Evolutionary conservation across 2,329 filamentous ascomycete species (phyloP), one percentile per base, ranked within the genome.

Genomic region (Phoma sp.): DNA sequence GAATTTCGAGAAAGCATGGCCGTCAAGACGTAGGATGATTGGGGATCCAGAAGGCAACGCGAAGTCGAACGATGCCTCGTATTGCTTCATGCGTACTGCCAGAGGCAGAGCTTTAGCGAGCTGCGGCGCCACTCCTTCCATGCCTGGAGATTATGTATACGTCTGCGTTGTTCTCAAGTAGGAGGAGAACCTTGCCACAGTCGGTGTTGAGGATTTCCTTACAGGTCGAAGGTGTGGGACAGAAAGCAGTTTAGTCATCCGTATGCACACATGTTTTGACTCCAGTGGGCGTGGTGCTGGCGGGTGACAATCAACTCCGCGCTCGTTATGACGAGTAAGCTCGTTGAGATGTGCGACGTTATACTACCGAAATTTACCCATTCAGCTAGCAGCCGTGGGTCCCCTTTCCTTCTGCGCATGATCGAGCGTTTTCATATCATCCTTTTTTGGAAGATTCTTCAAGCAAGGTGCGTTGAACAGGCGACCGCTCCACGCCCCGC

Each of bases 401-500:
- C 42, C 25, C n/a, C 40, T 48, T 25, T 44, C 51, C 29, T 30
- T 44, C 23, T 36, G 27, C 23, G 23, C 40, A 29, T 33, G 23
- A 6, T 40, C 40, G 10, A 44, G 25, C 2, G 24, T 3, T 14
- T 23, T 25, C 36, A 40, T 18, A 3, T 57, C 40, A 29, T 66
- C 58, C 30, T 61, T 65, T 43, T 70, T 69, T 3, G 65, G 65
- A 5, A 71, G 38, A 41, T 71, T 70, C 14, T 66, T 69, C 9
- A 86, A 62, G 67, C 83, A 85, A 7, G 83, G 83, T 6, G 83
- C 82, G 57, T 79, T 74, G 62, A 86, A 83, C 25, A 87, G 55
- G 18, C 78, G 69, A 1, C 83, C 82, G 3, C 74, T 76, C 52
- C 77, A 70, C 1, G 79, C 79, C 1, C 80, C 80, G 59, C 74